Evolutionary conservation across 805 yeast genomes (phyloP).

Genomic region (Candida khao-thaluensis): DNA sequence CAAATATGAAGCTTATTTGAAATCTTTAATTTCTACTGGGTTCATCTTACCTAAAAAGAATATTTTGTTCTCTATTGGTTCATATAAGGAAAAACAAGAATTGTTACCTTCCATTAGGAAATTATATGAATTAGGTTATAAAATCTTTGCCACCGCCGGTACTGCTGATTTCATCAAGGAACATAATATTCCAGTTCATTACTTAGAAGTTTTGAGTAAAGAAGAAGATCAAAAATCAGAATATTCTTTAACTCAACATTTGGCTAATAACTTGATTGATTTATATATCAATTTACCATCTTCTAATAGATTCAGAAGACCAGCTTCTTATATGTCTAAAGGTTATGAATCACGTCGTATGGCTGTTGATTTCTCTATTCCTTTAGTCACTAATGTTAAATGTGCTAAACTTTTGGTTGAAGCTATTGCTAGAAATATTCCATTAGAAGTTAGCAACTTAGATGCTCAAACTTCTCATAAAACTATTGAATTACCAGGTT

Average conservation of each 20-base stretch:
- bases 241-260: conserved; percentile 92
- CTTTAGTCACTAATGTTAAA: conserved; percentile 95
- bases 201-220: conserved; percentile 80
- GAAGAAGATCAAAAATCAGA: conserved; percentile 82
- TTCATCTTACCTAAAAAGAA: conserved; percentile 94
- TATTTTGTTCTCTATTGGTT: conserved; percentile 90
- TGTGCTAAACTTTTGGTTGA: conserved; percentile 94
- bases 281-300: conserved; percentile 96
- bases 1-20: conserved; percentile 96
- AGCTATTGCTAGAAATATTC: conserved; percentile 74
- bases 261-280: conserved; percentile 95
- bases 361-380: conserved; percentile 99
- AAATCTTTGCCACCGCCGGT: conserved; percentile 96
- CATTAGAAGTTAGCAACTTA: conserved; percentile 67
- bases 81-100: conserved; percentile 94
- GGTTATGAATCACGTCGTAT: conserved; percentile 98
- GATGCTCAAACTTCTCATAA: conserved; percentile 92
- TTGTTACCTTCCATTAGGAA: conserved; percentile 82
- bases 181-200: conserved; percentile 91
- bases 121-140: conserved; percentile 80
- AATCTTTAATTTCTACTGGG: conserved; percentile 92
- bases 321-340: conserved; percentile 95
- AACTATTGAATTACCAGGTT: conserved; percentile 80
- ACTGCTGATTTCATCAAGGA: conserved; percentile 98
- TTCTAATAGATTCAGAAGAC: conserved; percentile 95